Conservation (phyloP, 1,139 yeast species). For the Pichia inconspicua region DNA sequence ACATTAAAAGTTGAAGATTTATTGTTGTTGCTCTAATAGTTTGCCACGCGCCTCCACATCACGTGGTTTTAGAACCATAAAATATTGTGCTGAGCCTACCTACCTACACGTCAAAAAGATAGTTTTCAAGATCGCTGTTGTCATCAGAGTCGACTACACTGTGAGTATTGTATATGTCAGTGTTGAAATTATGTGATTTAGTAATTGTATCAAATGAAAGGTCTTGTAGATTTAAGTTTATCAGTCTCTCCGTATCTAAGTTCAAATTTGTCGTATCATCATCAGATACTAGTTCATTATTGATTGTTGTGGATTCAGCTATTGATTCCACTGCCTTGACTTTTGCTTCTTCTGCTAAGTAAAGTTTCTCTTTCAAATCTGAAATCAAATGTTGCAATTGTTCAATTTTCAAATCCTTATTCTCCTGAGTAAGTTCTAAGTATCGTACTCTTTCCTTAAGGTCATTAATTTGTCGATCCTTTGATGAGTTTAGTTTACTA, state of each 20-base stretch:
- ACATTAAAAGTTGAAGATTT: too few relatives aligned
- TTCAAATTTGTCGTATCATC: background rate
- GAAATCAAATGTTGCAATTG: constrained; percentile 5
- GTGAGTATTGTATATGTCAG: constrained; percentile 3
- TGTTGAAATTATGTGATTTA: background rate
- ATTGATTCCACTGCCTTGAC: background rate
- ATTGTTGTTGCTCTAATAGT: background rate
- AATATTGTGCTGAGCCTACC: too few relatives aligned
- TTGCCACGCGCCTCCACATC: too few relatives aligned
- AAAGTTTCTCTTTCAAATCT: constrained; percentile 1
- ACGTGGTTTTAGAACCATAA: too few relatives aligned
- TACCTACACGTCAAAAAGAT: constrained; percentile 8
- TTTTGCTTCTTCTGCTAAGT: background rate
- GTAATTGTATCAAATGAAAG: background rate
- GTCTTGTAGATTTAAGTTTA: constrained; percentile 6
- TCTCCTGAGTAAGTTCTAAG: background rate
- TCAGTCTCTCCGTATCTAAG: constrained; percentile 11
- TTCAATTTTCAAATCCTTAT: constrained; percentile 4
- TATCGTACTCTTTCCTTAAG: constrained; percentile 1
- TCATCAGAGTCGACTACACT: background rate
- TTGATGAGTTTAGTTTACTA: constrained; percentile 4
- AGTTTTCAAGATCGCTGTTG: constrained; percentile 6
- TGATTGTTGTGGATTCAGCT: background rate
- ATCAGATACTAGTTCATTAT: background rate
- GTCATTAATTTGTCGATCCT: constrained; percentile 2